Base-by-base conservation (phyloP, 306 rosid species). In the Acacia confusa region DNA sequence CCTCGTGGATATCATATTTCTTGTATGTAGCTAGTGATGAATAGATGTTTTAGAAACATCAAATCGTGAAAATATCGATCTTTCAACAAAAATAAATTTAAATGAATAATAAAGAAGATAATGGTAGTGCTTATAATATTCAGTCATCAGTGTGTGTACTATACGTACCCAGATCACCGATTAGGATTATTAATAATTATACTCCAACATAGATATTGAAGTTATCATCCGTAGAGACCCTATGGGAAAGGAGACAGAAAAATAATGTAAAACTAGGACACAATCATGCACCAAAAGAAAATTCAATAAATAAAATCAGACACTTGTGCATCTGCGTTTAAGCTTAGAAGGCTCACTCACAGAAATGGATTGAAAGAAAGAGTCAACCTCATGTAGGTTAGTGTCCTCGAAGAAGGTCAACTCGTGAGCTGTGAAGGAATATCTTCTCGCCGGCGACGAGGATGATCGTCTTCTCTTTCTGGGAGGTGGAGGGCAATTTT, bases 401-500 rank as follows among this genome's bases (percentile, higher is more conserved):
- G 84, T 75, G 74, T 55, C 80, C 64, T 70, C 78, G 63, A 86
- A 84, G 84, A 84, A 84, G 48, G 52, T 73, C 28, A 88, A 41
- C 60, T 79, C 77, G 27, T 74, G 77, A 24, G 16, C 30, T 28
- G 38, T 63, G 68, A 86, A 53, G 38, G 88, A 80, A 79, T 0
- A 4, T 36, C 78, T 85, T 52, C 90, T 86, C 82, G 34, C 34
- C 34, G 85, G 77, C 16, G 74, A 41, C 8, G 6, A 64, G 15
- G 74, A 9, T 14, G 78, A 58, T 65, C 74, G 72, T 63, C 85
- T 81, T 70, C 27, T 82, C 80, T 88, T 89, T 76, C 85, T 83
- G 15, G 96, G 93, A 12, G 93, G 83, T 11, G 79, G 65, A 11
- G 96, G 96, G 34, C 93, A 91, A 4, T 79, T 85, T 48, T 79